Evolutionary conservation across 495 filamentous ascomycete species (phyloP), one percentile per base, ranked within the genome.

Genomic region (Niebla homalea): DNA sequence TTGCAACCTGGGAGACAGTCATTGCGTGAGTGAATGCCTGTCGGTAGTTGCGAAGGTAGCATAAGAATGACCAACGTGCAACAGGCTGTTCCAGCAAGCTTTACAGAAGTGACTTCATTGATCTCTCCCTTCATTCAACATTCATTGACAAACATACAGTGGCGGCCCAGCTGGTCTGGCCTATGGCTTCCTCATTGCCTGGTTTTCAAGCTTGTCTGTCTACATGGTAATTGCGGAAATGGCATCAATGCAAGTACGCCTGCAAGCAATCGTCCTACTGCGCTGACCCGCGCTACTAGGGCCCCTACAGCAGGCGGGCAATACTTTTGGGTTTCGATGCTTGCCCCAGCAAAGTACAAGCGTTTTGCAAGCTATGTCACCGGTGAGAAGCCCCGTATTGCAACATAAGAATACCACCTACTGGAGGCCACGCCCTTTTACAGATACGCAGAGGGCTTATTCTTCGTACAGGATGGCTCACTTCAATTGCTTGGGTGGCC

Each of bases 121-220:
- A 22, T 14, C 10, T 22, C 40, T 2, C 15, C 1, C 16, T 12
- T 12, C 3, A 12, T 43, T 4, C 14, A 15, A 4, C 38, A 2
- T 8, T 5, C 14, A 14, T n/a, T 50, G 39, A 50, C 12, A 52
- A 3, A 57, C 64, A 3, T 52, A 61, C 14, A 70, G 67, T 53
- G 72, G 69, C 6, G 74, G 74, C 2, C 67, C 73, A 0, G 69
- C 62, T 0, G 72, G 68, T 5, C 65, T 75, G 0, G 53, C 73
- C 12, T 76, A 69, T 60, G 68, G 68, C 4, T 77, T 70, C 49
- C 50, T 77, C 1, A 66, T 75, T 48, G 63, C 62, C 25, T 74
- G 70, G 66, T 52, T 69, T 4, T 70, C 69, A 8, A 69, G 66
- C 1, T 55, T 72, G 14, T 73, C 68, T 0, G 63, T 69, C 0